Evolutionary conservation across 2,329 filamentous ascomycete genomes (phyloP).

Genomic region (Dendrostoma leiphaemia): DNA sequence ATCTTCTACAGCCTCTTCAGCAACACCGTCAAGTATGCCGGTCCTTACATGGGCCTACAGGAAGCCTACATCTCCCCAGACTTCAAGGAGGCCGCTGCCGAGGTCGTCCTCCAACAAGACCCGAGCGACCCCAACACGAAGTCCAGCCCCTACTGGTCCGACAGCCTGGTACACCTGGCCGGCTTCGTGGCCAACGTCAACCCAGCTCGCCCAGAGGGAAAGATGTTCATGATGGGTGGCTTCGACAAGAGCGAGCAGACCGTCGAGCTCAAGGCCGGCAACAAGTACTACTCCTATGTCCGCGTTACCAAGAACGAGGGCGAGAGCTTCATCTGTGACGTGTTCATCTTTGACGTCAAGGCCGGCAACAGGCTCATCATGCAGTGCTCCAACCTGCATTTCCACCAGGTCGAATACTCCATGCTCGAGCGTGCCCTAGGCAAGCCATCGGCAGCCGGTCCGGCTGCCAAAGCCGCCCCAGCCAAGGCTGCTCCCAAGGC

Average conservation of each 20-base stretch:
- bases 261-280: conserved; percentile 14
- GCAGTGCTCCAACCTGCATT: conserved; percentile 21
- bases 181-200: conserved; percentile 22
- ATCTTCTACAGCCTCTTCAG: conserved; percentile 26
- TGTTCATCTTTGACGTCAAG: conserved; percentile 22
- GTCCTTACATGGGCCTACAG: conserved; percentile 19
- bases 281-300: conserved; percentile 22
- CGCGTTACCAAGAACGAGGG: conserved; percentile 15
- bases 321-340: conserved; percentile 20
- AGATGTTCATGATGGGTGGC: conserved; percentile 22
- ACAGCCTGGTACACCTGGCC: conserved; percentile 22
- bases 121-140: conserved; percentile 11
- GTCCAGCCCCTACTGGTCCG: conserved; percentile 23
- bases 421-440: conserved; percentile 16
- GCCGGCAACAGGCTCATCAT: conserved; percentile 18
- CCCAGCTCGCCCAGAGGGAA: conserved; percentile 8
- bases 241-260: conserved; percentile 21
- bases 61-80: conserved; percentile 19
- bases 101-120: conserved; percentile 19
- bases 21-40: conserved; percentile 21
- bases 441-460: not conserved
- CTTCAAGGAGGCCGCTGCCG: conserved; percentile 19
- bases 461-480: not conserved
- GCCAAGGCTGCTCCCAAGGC: conserved; percentile 3
- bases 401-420: conserved; percentile 19